Base-by-base conservation (phyloP, 495 filamentous ascomycete genomes). In the Hyaloscypha finlandica region DNA sequence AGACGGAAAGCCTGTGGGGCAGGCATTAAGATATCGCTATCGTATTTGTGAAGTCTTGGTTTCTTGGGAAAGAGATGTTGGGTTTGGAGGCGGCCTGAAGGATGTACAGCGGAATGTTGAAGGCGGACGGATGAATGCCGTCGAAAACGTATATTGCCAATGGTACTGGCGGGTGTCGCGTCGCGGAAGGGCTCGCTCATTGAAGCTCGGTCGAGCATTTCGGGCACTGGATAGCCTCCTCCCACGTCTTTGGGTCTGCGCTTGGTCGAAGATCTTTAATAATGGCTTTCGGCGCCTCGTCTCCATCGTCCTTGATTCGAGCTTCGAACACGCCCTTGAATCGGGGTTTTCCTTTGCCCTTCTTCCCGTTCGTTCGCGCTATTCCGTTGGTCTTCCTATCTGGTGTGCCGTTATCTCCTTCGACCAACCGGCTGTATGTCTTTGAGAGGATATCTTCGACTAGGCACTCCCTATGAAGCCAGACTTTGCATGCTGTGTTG, bases 381-480 rank as follows among this genome's bases (percentile, higher is more conserved):
- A 64, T 42, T n/a, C 64, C 68, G 22, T 65, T 63, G 11, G 61
- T 56, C 16, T 65, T 63, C 19, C 55, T 56, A 20, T 9, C 33
- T 33, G 35, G 31, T 9, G 29, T 19, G 32, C 39, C 56, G 20
- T 59, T 45, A 9, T 52, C 59, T 33, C 30, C 59, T 8, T 39
- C 54, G 8, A 66, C 33, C 30, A 84, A 66, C 55, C 78, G 76
- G n/a, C 79, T 70, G 68, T 77, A 85, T 2, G 78, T 82, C 19
- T 77, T 75, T 51, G 71, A 64, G 53, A 89, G 77, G 19, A 80
- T 81, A 4, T 81, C 77, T 25, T 85, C 80, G 42, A 85, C 74
- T 32, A 91, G 75, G 71, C 89, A 90, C 30, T 85, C 77, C 32
- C 83, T 81, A 63, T 91, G 89, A 29, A 90, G 79, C 88, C 88